Percentiles rank a stretch among this genome's conserved stretches.
These are phyloP conservation scores for Sarcodon aspratus DNA, from an alignment of 768 basidiomycete genomes.

Conservation along the genomic window DNA sequence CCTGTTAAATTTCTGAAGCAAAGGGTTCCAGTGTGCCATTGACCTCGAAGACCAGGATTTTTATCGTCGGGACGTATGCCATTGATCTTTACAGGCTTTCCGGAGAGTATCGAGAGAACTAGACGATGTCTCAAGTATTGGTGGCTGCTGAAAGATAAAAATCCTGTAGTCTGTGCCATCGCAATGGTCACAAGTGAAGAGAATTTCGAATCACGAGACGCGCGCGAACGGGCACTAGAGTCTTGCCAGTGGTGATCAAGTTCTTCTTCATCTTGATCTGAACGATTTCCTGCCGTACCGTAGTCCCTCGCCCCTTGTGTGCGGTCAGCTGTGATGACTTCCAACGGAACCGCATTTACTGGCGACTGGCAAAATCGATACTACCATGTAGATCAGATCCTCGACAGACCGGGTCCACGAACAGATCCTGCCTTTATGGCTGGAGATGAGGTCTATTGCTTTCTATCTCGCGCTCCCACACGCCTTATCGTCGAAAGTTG, in stretches of 20 bases:
- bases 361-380: constrained; percentile 55
- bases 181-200: neutral
- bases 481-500: neutral
- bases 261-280: too few relatives aligned
- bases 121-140: constrained; percentile 75
- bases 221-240: too few relatives aligned
- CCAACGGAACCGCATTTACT: constrained; percentile 24
- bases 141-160: constrained; percentile 67
- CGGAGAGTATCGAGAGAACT: constrained; percentile 82
- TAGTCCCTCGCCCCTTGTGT: neutral
- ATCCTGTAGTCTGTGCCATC: constrained; percentile 28
- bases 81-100: constrained; percentile 74
- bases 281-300: neutral
- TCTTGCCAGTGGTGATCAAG: too few relatives aligned
- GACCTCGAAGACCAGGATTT: constrained; percentile 90
- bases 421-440: constrained; percentile 78
- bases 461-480: neutral
- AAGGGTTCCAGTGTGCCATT: neutral
- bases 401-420: constrained; percentile 80
- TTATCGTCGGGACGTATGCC: constrained; percentile 87
- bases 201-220: too few relatives aligned
- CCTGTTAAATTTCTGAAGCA: constrained; percentile 1
- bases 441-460: constrained; percentile 52
- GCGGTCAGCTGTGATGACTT: constrained; percentile 1
- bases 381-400: constrained; percentile 75